Evolutionary conservation across 176 grass and related monocot genomes (phyloP), one percentile per base, ranked within the genome.

Genomic region (Musa beccarii): DNA sequence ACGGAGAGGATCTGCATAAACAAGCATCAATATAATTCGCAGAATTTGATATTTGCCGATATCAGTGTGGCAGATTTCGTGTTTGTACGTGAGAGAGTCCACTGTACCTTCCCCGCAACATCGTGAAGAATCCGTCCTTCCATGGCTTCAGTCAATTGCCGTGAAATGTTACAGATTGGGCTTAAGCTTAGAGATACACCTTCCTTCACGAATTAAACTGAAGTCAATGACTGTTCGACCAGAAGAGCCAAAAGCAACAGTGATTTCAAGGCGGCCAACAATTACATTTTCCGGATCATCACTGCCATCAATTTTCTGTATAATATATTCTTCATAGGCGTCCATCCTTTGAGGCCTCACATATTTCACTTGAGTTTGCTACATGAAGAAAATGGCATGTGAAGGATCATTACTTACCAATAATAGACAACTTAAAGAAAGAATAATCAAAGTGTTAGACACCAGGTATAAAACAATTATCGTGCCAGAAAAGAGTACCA

Each of bases 71-170:
- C 20, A 21, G 29, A 59, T 59, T 59, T 61, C 55, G 21, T 43
- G 43, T 14, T 56, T 15, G 17, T 7, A 19, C 9, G 53, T 53
- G 17, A 51, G 22, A 72, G 50, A 43, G 11, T 53, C 51, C 49
- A 11, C 23, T 24, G 10, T 72, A 75, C 73, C 73, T 75, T 75
- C 19, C 43, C 26, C 0, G 73, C n/a, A 49, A 75, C 49, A 29
- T 49, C 25, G 19, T 16, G 25, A 75, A 61, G 59, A 49, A n/a
- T 8, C 11, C 22, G 15, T n/a, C 54, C 54, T 21, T 61, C 24
- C 73, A 75, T 49, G 13, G 73, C 73, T 26, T 61, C 29, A 11
- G 9, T 75, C 73, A 75, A 59, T 20, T 59, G 54, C 73, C 61
- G 54, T 52, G 24, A 25, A 43, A n/a, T 12, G 15, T 29, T 75